Percentiles rank a stretch among this genome's conserved stretches.
Evolutionary conservation across 169 alveolate genomes (phyloP).

Genomic region (Plasmodium ovale): DNA sequence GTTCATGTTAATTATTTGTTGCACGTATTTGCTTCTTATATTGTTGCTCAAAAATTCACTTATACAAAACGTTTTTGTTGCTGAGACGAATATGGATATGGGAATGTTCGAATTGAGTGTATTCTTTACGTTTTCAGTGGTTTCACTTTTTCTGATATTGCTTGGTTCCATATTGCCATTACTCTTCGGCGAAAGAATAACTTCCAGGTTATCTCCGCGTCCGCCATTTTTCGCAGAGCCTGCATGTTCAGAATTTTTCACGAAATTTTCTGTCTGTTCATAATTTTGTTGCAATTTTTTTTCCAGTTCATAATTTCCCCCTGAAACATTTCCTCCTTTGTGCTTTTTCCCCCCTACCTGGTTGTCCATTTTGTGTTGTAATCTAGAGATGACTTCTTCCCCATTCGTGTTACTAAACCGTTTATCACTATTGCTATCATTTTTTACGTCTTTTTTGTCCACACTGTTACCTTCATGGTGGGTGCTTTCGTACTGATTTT

Average conservation of each 20-base stretch:
- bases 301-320: no score
- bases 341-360: no score
- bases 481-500: background rate
- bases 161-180: background rate
- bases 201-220: background rate
- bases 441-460: background rate
- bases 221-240: background rate
- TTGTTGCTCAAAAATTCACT: constrained; percentile 65
- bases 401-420: background rate
- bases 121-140: constrained; percentile 41
- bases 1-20: constrained; percentile 55
- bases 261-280: background rate
- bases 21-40: constrained; percentile 65
- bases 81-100: constrained; percentile 63
- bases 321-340: background rate
- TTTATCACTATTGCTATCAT: no score
- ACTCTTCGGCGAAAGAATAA: background rate
- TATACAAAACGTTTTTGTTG: constrained; percentile 67
- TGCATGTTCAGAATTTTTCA: background rate
- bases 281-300: no score
- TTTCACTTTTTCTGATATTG: background rate
- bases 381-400: background rate
- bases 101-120: constrained; percentile 64
- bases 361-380: no score
- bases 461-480: background rate